Evolutionary conservation across 108 stramenopile genomes (phyloP), one percentile per base, ranked within the genome.

Genomic region (Nitzschia putrida): DNA sequence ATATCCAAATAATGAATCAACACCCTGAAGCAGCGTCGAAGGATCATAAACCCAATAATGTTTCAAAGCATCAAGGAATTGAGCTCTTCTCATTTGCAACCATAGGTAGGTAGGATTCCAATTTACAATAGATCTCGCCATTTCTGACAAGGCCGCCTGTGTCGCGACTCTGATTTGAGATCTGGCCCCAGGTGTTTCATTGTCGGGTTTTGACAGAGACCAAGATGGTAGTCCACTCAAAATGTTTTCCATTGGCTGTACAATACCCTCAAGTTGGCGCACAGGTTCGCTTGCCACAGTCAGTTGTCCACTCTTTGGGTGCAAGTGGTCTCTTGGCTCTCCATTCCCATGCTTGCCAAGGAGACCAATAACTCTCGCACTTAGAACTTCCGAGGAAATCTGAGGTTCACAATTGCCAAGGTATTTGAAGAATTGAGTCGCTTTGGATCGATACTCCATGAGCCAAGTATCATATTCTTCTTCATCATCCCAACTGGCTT

Each of bases 11-110:
- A 94, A 76, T 9, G 80, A 76, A 67, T 94, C 89, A 21, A 94
- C 70, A n/a, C 83, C 93, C 29, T 72, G 78, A 6, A 87, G 69
- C 5, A 94, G 75, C 18, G 88, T 94, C 14, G 90, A 83, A 13
- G 90, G 86, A 41, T 94, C 88, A 66, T 90, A 75, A 58, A 82
- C 81, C 93, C 93, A 94, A 57, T 80, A 90, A 61, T 90, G 80
- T 71, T 79, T 80, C 66, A 90, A 59, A 25, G 81, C 75, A 43
- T 90, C 89, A 52, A 94, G 54, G 29, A 94, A 61, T 38, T 80
- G 69, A 9, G 84, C 86, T 49, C 88, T 67, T 26, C 93, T 87
- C 55, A 90, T 88, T 61, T 84, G 83, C 41, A 94, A 72, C 90
- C 88, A 94, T 11, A 90, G 20, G 59, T 90, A 88, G 13, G 71